Percentiles rank a stretch among this genome's conserved stretches.
Evolutionary conservation across 208 protist species (phyloP).

Genomic region (Endotrypanum monterogeii): DNA sequence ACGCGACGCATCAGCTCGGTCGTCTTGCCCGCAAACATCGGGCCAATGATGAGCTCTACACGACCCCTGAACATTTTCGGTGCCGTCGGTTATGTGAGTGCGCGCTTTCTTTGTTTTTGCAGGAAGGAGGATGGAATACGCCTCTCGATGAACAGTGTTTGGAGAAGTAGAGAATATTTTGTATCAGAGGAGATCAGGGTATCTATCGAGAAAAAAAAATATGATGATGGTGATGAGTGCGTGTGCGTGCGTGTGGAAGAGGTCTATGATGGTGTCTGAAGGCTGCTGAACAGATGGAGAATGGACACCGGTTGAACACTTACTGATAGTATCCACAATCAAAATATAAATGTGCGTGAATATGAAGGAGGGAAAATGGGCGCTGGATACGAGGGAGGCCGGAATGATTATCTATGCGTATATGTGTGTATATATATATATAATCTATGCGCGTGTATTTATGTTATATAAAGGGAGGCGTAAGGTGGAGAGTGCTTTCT

Average conservation of each 20-base stretch:
- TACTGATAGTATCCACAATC: no score
- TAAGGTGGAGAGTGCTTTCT: no score
- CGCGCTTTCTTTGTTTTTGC: no score
- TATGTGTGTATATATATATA: not conserved
- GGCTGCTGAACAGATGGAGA: no score
- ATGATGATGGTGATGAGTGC: not conserved
- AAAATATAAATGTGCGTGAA: not conserved
- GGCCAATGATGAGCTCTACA: conserved; percentile 94
- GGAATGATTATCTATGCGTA: not conserved
- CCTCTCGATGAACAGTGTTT: not conserved
- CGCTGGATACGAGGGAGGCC: not conserved
- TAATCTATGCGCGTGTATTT: not conserved
- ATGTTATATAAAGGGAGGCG: not conserved
- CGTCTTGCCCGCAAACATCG: conserved; percentile 96
- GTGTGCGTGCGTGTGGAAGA: not conserved
- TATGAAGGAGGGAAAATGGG: conserved; percentile 14
- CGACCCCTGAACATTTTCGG: conserved; percentile 27
- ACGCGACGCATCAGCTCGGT: conserved; percentile 94
- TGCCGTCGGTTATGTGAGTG: not conserved
- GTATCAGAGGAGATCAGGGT: not conserved
- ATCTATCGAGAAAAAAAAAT: not conserved
- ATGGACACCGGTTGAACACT: no score
- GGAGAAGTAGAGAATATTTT: not conserved
- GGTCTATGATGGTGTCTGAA: no score
- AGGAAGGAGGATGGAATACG: not conserved